Evolutionary conservation across 2,329 filamentous ascomycete genomes (phyloP), one percentile per base, ranked within the genome.

Genomic region (Aureobasidium leucospermi): DNA sequence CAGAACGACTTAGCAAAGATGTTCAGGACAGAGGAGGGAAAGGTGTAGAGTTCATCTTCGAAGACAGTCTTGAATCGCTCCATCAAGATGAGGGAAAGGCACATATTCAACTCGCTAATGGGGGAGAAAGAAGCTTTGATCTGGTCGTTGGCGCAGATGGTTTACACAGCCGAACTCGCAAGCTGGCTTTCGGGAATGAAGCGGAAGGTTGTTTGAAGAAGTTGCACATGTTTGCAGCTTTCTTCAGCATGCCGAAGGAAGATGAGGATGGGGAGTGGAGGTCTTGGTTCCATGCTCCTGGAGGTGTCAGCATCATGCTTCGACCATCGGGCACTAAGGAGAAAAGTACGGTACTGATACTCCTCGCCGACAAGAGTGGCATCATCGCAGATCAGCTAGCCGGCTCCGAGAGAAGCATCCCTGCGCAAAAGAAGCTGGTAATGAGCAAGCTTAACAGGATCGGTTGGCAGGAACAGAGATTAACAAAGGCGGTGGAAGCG

Each of bases 401-500:
- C 19, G 49, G 49, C 4, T 7, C 2, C 1, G 49, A 15, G 6
- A 53, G 49, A 19, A 65, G 68, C 8, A 49, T 65, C 19, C 62
- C 64, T 16, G 62, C 49, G 1, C 63, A 63, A 39, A 68, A 65
- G 60, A 29, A 60, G 8, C 51, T 67, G 8, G 49, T 70, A 55
- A 56, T 63, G n/a, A 62, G 67, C 16, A 57, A 65, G n/a, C 67
- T 66, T 59, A 42, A 60, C 5, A 64, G 64, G 36, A 62, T 62
- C 3, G 65, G 65, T 4, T 70, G 67, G 68, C 69, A 75, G 56
- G 65, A 67, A 3, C 59, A 66, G 0, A 67, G 75, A 4, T 66
- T 79, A 6, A 63, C 76, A 34, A 61, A 67, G 4, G 73, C 68
- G 0, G 72, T 77, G 68, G 56, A 68, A 29, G 45, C 60, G 10